Base-by-base conservation (phyloP, 768 basidiomycete genomes). In the Cystofilobasidium ferigula region DNA sequence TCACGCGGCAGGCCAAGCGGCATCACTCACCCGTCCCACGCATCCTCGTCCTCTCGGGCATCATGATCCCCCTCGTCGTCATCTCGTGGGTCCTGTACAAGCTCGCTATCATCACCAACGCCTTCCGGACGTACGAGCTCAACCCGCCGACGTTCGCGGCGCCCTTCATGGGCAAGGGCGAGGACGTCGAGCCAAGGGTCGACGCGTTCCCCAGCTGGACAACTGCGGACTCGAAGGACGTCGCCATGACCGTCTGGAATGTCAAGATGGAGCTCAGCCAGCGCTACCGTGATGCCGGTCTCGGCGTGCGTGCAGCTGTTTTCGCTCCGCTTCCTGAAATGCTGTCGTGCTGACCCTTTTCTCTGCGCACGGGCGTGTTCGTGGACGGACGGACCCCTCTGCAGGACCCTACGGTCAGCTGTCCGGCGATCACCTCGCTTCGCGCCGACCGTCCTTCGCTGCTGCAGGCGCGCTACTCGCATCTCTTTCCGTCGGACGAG, bases 111-210 rank as follows among this genome's bases (percentile, higher is more conserved):
- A 40, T 68, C 24, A 57, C 67, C 20, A 68, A 68, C 28, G 67
- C 67, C 3, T 68, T 68, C 47, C 40, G 67, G 43, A 68, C 67
- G 30, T 68, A 68, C 61, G 67, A 68, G 57, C n/a, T 45, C 48
- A 7, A 68, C 28, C 47, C 67, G 0, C 67, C 59, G 18, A 24
- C 26, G 30, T 68, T 62, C 28, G 34, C 22, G 2, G 54, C 45
- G 36, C 67, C 67, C 16, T 68, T 68, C 35, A n/a, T 35, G 0
- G 67, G 67, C 47, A 68, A 54, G n/a, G 67, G 67, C 34, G 61
- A 62, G 43, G 61, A 57, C 30, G 54, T 68, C 3, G 61, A 62
- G 34, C 22, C 43, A 0, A 34, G 57, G 16, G 61, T 57, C 22
- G 42, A 43, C 24, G 56, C 56, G 61, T 68, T 68, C 47, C 61